phyloP scores from a whole-genome alignment of 768 basidiomycete genomes.

The Boletus barrowsii region DNA sequence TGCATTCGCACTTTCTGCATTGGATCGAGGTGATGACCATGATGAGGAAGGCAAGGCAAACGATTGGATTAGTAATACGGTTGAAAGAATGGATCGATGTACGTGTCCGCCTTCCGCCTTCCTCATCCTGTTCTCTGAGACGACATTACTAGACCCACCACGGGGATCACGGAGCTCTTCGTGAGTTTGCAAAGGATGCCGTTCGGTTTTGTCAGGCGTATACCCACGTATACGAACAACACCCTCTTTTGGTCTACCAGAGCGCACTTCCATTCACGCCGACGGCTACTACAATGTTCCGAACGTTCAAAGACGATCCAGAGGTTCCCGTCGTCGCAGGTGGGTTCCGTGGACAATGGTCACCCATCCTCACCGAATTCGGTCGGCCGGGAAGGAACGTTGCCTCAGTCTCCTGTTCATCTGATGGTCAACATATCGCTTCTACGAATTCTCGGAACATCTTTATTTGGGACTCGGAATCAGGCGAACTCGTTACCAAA shows the following conservation, averaged over 20 bases:
- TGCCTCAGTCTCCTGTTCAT: slow-evolving; percentile 22
- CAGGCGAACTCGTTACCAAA: slow-evolving; percentile 24
- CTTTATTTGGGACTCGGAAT: slow-evolving; percentile 26
- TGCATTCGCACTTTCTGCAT: slow-evolving; percentile 28
- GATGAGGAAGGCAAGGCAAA: slow-evolving; percentile 31
- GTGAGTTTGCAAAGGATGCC: slow-evolving; percentile 22
- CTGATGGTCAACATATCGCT: slow-evolving; percentile 28
- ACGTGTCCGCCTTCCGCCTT: not conserved
- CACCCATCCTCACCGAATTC: slow-evolving; percentile 32
- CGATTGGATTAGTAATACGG: slow-evolving; percentile 25
- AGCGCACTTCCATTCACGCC: slow-evolving; percentile 33
- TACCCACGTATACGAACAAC: slow-evolving; percentile 30
- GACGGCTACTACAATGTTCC: slow-evolving; percentile 23
- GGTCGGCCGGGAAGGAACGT: slow-evolving; percentile 13
- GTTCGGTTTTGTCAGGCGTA: slow-evolving; percentile 33
- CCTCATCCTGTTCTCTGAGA: not conserved
- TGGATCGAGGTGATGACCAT: slow-evolving; percentile 35
- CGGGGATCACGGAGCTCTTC: slow-evolving; percentile 13
- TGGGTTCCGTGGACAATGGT: slow-evolving; percentile 31
- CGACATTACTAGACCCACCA: slow-evolving; percentile 11
- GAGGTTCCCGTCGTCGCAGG: slow-evolving; percentile 23
- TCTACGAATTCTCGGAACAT: slow-evolving; percentile 22
- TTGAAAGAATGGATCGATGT: slow-evolving; percentile 29
- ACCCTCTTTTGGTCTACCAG: slow-evolving; percentile 32
- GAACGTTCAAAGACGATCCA: slow-evolving; percentile 25